Base-by-base conservation (phyloP, 2,329 filamentous ascomycete species). In the Pyrenophora tritici-repentis region DNA sequence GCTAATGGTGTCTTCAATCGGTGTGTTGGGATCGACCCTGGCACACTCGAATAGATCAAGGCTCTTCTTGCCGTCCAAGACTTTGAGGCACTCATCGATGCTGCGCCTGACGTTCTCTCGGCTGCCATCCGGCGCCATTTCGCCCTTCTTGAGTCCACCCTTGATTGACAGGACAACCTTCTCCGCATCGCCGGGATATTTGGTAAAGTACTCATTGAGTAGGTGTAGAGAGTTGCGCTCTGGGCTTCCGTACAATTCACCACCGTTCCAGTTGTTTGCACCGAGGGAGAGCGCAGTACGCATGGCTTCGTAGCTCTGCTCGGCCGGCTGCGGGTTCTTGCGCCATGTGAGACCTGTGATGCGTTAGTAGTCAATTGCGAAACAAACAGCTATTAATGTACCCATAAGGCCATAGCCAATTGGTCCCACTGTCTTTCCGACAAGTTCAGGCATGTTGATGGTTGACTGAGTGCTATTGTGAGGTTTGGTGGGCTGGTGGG, bases 151-250 rank as follows among this genome's bases (percentile, higher is more conserved):
- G 17, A 71, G 31, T 3, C 77, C 78, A 8, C 79, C 78, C 59
- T 82, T 82, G 70, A 82, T 77, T n/a, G 71, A 76, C 14, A 83
- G 56, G 8, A 79, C 75, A n/a, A 82, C 74, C 55, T 80, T 79
- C 24, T 74, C 65, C 0, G 77, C 78, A 57, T 82, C 79, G 31
- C 74, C 74, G 5, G 80, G 80, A 55, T 82, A 78, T 58, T 78
- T 75, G 20, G 72, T 73, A 58, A 82, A 83, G 63, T 82, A 82
- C 42, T 75, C 75, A 17, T 76, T 74, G 18, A 83, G 71, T 6
- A 82, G 67, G 26, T 79, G 75, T 1, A 82, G 70, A 9, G 73
- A 76, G 61, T 80, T 82, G 55, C 67, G 68, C 29, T 78, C 71
- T 1, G 76, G 71, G 0, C 73, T 66, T 10, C 79, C 79, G 61